Evolutionary conservation across 192 early-diverging fungal genomes (phyloP).

Genomic region (Podochytrium sp.): DNA sequence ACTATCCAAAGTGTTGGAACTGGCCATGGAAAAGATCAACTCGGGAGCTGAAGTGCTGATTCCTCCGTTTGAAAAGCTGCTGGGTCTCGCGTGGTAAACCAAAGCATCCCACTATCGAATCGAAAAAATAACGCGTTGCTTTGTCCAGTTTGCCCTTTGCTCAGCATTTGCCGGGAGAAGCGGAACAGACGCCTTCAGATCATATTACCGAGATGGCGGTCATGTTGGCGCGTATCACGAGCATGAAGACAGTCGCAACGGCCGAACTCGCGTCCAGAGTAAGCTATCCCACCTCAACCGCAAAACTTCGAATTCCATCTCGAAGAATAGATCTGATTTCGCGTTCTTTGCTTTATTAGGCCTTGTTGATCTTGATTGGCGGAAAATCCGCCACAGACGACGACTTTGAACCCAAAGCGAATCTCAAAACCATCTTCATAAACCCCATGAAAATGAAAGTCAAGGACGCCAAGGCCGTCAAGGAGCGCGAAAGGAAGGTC

Average conservation of each 20-base stretch:
- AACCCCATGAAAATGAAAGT: slow-evolving; percentile 11
- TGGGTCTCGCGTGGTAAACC: slow-evolving; percentile 9
- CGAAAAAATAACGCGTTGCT: neutral
- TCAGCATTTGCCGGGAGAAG: neutral
- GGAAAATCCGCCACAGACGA: neutral
- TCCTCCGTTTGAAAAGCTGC: neutral
- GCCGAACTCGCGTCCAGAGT: neutral
- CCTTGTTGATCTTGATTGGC: neutral
- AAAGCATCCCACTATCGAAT: no score
- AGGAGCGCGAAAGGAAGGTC: neutral
- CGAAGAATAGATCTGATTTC: no score
- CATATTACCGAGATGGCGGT: slow-evolving; percentile 10
- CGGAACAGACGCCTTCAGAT: slow-evolving; percentile 5
- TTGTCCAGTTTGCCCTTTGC: neutral
- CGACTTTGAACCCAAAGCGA: neutral
- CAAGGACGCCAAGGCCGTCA: neutral
- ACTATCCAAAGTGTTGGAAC: neutral
- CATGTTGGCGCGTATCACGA: slow-evolving; percentile 3
- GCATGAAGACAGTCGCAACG: neutral
- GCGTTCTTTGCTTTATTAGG: no score
- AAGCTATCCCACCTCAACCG: neutral
- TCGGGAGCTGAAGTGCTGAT: neutral
- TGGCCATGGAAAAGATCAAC: slow-evolving; percentile 10
- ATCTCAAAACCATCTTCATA: neutral
- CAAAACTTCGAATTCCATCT: no score